These are phyloP conservation scores for Neofusicoccum parvum DNA, from an alignment of 2,329 filamentous ascomycete genomes.

Conservation along the genomic window DNA sequence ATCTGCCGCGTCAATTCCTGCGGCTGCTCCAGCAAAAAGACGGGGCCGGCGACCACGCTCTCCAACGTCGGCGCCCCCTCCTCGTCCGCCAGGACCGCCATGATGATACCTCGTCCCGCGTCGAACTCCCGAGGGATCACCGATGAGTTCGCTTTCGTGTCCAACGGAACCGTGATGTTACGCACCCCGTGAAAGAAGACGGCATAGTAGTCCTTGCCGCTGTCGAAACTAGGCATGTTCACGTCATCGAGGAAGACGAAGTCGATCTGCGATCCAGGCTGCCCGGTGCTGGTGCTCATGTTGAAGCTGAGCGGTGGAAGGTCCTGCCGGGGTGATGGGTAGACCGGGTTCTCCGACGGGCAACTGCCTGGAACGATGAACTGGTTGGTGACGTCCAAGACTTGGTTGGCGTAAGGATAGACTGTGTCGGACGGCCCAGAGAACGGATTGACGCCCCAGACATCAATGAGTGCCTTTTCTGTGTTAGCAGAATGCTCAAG, in stretches of 20 bases:
- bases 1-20: slow-evolving; percentile 5
- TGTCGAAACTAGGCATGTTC: slow-evolving; percentile 31
- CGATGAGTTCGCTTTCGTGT: slow-evolving; percentile 37
- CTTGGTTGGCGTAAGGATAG: slow-evolving; percentile 48
- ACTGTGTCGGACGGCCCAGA: slow-evolving; percentile 36
- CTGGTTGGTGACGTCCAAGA: slow-evolving; percentile 40
- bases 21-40: slow-evolving; percentile 43
- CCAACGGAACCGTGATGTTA: slow-evolving; percentile 41
- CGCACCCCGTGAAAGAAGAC: slow-evolving; percentile 45
- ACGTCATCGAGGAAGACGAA: slow-evolving; percentile 35
- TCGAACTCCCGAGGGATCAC: slow-evolving; percentile 42
- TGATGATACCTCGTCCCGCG: slow-evolving; percentile 38
- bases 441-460: too few relatives aligned
- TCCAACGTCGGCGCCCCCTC: slow-evolving; percentile 41
- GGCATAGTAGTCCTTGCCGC: slow-evolving; percentile 39
- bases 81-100: slow-evolving; percentile 41
- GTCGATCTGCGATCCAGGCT: slow-evolving; percentile 24
- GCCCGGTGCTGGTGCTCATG: too few relatives aligned
- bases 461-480: too few relatives aligned
- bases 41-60: slow-evolving; percentile 44
- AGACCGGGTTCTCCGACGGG: slow-evolving; percentile 40
- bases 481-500: too few relatives aligned
- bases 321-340: slow-evolving; percentile 40
- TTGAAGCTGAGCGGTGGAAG: slow-evolving; percentile 29
- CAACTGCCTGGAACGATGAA: slow-evolving; percentile 30